These are phyloP conservation scores for Trifolium pratense DNA, from an alignment of 306 rosid genomes.

Conservation along the genomic window DNA sequence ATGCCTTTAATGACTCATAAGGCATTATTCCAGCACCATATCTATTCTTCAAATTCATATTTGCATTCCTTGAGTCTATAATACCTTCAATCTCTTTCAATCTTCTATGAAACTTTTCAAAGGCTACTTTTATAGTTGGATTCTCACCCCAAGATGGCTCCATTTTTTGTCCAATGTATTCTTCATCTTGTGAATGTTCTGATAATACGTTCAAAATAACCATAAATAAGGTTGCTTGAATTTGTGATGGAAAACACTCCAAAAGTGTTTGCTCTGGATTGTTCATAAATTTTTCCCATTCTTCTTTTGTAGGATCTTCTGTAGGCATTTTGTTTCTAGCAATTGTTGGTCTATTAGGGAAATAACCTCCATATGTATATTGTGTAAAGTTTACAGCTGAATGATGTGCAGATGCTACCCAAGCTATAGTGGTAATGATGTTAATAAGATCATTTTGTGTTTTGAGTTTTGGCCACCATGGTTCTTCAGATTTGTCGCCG, in stretches of 20 bases:
- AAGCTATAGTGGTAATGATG: constrained; percentile 47
- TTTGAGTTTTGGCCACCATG: constrained; percentile 59
- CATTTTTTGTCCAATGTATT: constrained; percentile 45
- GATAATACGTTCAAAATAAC: constrained; percentile 47
- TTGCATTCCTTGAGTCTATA: constrained; percentile 54
- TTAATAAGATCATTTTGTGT: constrained; percentile 44
- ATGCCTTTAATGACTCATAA: constrained; percentile 56
- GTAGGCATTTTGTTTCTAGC: constrained; percentile 54
- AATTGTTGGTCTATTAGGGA: constrained; percentile 53
- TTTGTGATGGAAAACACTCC: constrained; percentile 56
- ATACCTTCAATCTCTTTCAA: constrained; percentile 49
- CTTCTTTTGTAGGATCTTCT: constrained; percentile 49
- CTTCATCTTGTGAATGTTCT: constrained; percentile 54
- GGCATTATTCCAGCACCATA: constrained; percentile 56
- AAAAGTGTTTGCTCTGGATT: constrained; percentile 46
- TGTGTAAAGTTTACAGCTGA: constrained; percentile 54
- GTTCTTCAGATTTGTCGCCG: constrained; percentile 51
- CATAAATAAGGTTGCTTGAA: constrained; percentile 47
- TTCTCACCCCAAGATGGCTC: constrained; percentile 49
- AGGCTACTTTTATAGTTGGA: constrained; percentile 38
- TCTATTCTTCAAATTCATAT: constrained; percentile 44
- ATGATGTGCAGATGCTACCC: constrained; percentile 55
- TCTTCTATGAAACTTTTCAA: constrained; percentile 42
- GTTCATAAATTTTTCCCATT: constrained; percentile 43
- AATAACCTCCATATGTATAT: constrained; percentile 48